These are phyloP conservation scores for Datura wrightii DNA, from an alignment of 257 asterid species.

Conservation along the genomic window DNA sequence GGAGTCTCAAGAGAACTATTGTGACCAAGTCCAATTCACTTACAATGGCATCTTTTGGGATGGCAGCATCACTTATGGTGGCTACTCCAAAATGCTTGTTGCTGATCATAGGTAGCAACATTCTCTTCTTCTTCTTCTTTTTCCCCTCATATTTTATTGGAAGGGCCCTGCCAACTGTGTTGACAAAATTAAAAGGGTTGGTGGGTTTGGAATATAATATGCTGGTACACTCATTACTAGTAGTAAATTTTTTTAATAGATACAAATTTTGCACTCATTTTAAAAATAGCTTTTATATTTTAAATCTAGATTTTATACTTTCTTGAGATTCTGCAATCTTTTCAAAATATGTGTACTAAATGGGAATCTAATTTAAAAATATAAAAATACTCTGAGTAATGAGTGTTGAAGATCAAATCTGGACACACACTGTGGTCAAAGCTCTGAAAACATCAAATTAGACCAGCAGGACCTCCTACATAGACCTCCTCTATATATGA, in stretches of 20 bases:
- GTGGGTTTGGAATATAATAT: background rate
- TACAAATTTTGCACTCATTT: background rate
- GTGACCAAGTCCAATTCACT: conserved; percentile 22
- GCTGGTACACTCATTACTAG: background rate
- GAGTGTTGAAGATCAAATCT: background rate
- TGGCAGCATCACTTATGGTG: conserved; percentile 20
- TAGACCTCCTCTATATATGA: no score
- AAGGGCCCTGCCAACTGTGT: background rate
- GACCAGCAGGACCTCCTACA: no score
- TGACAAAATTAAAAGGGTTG: background rate
- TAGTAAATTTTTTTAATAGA: background rate
- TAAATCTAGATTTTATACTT: no score
- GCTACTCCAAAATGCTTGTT: conserved; percentile 23
- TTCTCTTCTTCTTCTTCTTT: background rate
- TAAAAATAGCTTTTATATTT: no score
- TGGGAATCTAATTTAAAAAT: no score
- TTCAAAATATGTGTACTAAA: no score
- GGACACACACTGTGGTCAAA: no score
- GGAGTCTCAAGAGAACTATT: background rate
- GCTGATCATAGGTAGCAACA: conserved; percentile 16
- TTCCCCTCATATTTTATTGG: background rate
- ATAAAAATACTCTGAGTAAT: background rate
- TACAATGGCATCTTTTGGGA: conserved; percentile 27
- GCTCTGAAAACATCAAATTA: no score
- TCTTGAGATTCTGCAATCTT: no score